Base-by-base conservation (phyloP, 176 grass and related monocot genomes). In the Raddia guianensis region DNA sequence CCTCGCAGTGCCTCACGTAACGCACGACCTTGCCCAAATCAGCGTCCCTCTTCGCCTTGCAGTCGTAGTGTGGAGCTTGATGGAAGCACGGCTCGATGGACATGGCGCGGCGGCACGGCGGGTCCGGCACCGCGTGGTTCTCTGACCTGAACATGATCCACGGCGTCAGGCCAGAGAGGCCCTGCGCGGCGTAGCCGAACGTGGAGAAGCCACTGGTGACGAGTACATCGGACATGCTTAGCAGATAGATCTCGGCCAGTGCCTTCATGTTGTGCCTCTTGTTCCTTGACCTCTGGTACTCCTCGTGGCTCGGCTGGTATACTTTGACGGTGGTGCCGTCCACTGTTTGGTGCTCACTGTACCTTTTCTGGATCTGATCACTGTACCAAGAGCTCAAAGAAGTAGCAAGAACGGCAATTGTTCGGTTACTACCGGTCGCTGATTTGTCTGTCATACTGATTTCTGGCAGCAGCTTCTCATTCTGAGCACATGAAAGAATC, bases 21-120 rank as follows among this genome's bases (percentile, higher is more conserved):
- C 82, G 67, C 53, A 88, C 80, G 64, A 92, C 19, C 61, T 68
- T 78, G n/a, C 85, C 85, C 45, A 88, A 43, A 63, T 97, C 85
- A 19, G 86, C 42, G 10, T 81, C 40, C 50, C 72, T 88, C 46
- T 83, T 89, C 1, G 75, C 79, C 46, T 86, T 90, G 89, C 94
- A 94, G 70, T 92, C 89, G 32, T 85, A 87, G 10, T 3, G 52
- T 49, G 91, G 93, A 59, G 93, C 85, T 0, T 84, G 6, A 27
- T 93, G 89, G 81, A 94, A 97, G 80, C 94, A 97, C 8, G 94
- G 91, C 7, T 97, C 94, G 52, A 91, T 86, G 68, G 91, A 94
- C 82, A 90, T 75, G 76, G 85, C 82, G 12, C 72, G 83, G 43
- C 68, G 71, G 49, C 91, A 97, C 1, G 84, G 82, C 0, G 80